Percentiles rank a stretch among this genome's conserved stretches.
Evolutionary conservation across 345 rosid genomes (phyloP).

Genomic region (Erodium maritimum): DNA sequence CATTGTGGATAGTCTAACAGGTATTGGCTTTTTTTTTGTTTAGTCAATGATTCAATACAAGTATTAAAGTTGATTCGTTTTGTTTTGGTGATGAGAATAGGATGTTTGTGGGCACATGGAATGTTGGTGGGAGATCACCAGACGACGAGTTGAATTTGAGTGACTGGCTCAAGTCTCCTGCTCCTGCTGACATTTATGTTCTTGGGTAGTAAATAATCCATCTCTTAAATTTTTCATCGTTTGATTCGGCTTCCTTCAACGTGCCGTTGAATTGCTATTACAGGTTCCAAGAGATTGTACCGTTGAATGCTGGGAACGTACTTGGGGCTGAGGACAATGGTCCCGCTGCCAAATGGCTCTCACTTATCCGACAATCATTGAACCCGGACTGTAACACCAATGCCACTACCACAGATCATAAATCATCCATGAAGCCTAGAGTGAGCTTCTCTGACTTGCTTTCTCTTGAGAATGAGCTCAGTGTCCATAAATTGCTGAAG

Average conservation of each 20-base stretch:
- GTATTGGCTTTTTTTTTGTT: too few species aligned
- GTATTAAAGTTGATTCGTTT: slow-evolving; percentile 4
- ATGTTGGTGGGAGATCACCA: slow-evolving; percentile 82
- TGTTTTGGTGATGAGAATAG: slow-evolving; percentile 16
- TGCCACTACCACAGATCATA: slow-evolving; percentile 10
- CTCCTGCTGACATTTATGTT: slow-evolving; percentile 66
- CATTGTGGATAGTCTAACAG: too few species aligned
- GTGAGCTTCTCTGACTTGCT: slow-evolving; percentile 50
- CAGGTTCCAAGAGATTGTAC: slow-evolving; percentile 88
- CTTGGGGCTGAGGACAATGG: slow-evolving; percentile 68
- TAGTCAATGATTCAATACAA: too few species aligned
- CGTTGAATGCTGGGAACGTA: slow-evolving; percentile 73
- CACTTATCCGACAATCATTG: slow-evolving; percentile 54
- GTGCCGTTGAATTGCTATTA: neutral
- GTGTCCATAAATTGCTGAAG: slow-evolving; percentile 12
- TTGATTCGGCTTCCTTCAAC: neutral
- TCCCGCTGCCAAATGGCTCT: slow-evolving; percentile 75
- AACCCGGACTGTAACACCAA: slow-evolving; percentile 22
- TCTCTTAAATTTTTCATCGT: neutral
- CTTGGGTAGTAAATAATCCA: slow-evolving; percentile 41
- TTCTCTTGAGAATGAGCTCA: slow-evolving; percentile 33
- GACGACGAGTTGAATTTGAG: slow-evolving; percentile 44
- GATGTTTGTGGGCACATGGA: slow-evolving; percentile 92
- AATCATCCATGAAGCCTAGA: slow-evolving; percentile 17
- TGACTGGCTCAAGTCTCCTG: slow-evolving; percentile 50